Evolutionary conservation across 2,329 filamentous ascomycete genomes (phyloP), one percentile per base, ranked within the genome.

Genomic region (Alternaria brassicae): DNA sequence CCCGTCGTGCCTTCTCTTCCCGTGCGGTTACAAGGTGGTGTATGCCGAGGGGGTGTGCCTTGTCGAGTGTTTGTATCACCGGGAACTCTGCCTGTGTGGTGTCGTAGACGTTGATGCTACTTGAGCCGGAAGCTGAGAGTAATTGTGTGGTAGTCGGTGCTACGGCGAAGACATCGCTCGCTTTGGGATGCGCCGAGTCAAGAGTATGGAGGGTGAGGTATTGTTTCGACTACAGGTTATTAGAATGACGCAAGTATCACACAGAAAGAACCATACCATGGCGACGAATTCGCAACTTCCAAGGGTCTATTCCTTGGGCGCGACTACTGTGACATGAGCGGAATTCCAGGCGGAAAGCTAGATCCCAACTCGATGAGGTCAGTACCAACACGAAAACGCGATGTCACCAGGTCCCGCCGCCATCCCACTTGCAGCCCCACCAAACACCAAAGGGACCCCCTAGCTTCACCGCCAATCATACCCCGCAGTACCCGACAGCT

Each of bases 191-290:
- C 63, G 91, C 93, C 82, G 93, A 87, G 77, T 96, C 91, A 77
- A 97, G 87, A 41, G 93, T 94, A 79, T 97, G 92, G 68, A 91
- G 90, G 72, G 94, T 96, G 63, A 99, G 86, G 78, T 97, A 99
- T 89, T 98, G 95, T 83, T 98, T 98, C 56, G 95, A 99, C 95
- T 97, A 58, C 47, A 37, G 39, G 21, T 4, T 32, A 48, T 74
- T 58, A 70, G 61, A 23, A 45, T 36, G 28, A 32, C 10, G 27
- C 17, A 30, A 41, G 1, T 19, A 58, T 40, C 3, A 15, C 4
- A 23, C 12, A 19, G 36, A 19, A 25, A 19, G 34, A 9, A 12
- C 15, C 34, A 19, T 58, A 58, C 53, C 56, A 61, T 65, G 12
- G 4, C 56, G 37, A 27, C 23, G 8, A 30, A 15, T 45, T 10